These are phyloP conservation scores for Perilla frutescens DNA, from an alignment of 257 asterid genomes.

Conservation along the genomic window DNA sequence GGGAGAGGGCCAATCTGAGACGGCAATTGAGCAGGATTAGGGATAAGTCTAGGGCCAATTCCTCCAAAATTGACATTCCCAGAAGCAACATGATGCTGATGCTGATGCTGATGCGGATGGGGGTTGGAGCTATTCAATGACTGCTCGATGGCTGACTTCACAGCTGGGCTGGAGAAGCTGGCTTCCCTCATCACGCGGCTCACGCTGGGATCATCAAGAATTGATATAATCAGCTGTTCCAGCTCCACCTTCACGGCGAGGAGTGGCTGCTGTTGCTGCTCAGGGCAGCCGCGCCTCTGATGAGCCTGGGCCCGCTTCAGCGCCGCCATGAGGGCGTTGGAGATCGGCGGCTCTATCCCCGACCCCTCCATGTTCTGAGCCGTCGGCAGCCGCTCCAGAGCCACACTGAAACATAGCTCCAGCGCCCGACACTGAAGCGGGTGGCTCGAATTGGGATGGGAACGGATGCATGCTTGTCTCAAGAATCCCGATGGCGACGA, in stretches of 20 bases:
- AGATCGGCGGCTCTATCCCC: slow-evolving; percentile 69
- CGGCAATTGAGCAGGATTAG: slow-evolving; percentile 41
- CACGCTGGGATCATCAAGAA: slow-evolving; percentile 87
- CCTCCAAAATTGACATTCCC: slow-evolving; percentile 49
- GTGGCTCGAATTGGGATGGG: slow-evolving; percentile 93
- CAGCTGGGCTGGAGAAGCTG: slow-evolving; percentile 88
- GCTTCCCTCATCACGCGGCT: slow-evolving; percentile 94
- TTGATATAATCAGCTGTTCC: slow-evolving; percentile 79
- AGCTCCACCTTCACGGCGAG: slow-evolving; percentile 89
- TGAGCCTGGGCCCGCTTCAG: slow-evolving; percentile 90
- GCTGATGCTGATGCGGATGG: slow-evolving; percentile 37
- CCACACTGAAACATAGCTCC: slow-evolving; percentile 91
- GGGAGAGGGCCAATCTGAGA: slow-evolving; percentile 32
- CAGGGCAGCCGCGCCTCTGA: slow-evolving; percentile 87
- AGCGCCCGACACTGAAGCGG: slow-evolving; percentile 96
- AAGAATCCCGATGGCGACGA: slow-evolving; percentile 78
- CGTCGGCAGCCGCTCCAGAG: slow-evolving; percentile 80
- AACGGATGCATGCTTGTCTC: slow-evolving; percentile 86
- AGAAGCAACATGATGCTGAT: slow-evolving; percentile 32
- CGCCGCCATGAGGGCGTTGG: slow-evolving; percentile 73
- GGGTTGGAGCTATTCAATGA: slow-evolving; percentile 47
- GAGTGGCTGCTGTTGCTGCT: slow-evolving; percentile 91
- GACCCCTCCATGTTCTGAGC: slow-evolving; percentile 59
- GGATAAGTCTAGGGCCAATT: slow-evolving; percentile 47
- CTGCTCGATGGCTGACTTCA: slow-evolving; percentile 78